Base-by-base conservation (phyloP, 331 rosid species). In the Pyrus hybrid region DNA sequence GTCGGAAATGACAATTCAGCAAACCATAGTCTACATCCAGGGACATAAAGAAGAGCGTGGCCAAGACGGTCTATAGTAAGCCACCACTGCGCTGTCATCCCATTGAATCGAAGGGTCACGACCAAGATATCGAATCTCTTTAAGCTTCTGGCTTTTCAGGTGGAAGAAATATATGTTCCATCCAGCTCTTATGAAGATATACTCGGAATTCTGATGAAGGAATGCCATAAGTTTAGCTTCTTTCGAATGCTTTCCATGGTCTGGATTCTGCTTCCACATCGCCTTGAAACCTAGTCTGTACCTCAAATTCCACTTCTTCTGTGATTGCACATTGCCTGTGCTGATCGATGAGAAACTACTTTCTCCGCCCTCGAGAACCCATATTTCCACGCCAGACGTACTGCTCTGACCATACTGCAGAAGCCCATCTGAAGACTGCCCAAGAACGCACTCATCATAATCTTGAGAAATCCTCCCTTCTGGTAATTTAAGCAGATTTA, bases 381-480 rank as follows among this genome's bases (percentile, higher is more conserved):
- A 92, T 84, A 88, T 85, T 83, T 92, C 93, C 69, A 90, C n/a
- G 63, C 96, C 96, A 49, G 84, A 71, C 45, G 71, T 82, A 71
- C 83, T 88, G 87, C 96, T 88, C 84, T 90, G 96, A 74, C 96
- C 91, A 78, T 88, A 92, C 78, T 76, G 93, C 83, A 92, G 74
- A 70, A 77, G 84, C 72, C 97, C 93, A 88, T 92, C 88, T 2
- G 88, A 81, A 20, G 97, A 82, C 80, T 88, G 88, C 76, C 97
- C 97, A 51, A 92, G 87, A 71, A 86, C 78, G 72, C 82, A 86
- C 77, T 83, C 96, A 72, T 90, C 96, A n/a, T 81, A 89, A 41
- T 92, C 97, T 6, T 23, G 65, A 2, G 93, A 63, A 76, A 88
- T 78, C 77, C 49, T 76, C 60, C 92, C 91, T 3, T 71, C 72